These are phyloP conservation scores for Selenicereus undatus DNA, from an alignment of 148 eudicot genomes.

Conservation along the genomic window DNA sequence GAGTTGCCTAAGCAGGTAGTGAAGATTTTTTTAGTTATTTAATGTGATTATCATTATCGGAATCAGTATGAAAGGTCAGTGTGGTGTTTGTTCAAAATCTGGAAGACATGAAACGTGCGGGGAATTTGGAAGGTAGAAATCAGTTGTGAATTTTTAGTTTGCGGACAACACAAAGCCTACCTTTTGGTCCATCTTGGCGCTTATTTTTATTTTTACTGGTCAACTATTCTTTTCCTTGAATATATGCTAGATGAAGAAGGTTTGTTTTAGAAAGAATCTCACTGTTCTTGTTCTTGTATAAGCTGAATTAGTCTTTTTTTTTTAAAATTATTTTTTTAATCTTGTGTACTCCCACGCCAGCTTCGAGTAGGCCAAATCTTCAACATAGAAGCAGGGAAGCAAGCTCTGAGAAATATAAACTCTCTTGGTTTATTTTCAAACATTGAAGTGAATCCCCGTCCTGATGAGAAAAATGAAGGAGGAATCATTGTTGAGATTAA, in stretches of 20 bases:
- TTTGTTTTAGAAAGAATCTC: too few species aligned
- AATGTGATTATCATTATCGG: neutral
- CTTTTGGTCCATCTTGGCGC: neutral
- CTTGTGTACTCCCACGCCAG: constrained; percentile 37
- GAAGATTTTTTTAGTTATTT: neutral
- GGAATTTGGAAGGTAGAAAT: neutral
- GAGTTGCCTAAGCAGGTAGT: constrained; percentile 81
- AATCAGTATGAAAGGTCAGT: neutral
- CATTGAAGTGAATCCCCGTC: constrained; percentile 92
- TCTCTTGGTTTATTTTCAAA: constrained; percentile 86
- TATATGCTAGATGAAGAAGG: too few species aligned
- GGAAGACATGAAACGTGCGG: neutral
- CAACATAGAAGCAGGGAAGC: constrained; percentile 93
- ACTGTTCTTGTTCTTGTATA: too few species aligned
- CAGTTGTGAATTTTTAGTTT: neutral
- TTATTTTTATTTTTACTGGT: neutral
- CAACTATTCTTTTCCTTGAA: too few species aligned
- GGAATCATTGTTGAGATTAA: constrained; percentile 92
- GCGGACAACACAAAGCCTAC: neutral
- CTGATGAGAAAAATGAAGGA: constrained; percentile 93
- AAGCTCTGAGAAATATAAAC: constrained; percentile 90
- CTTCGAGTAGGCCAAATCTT: constrained; percentile 79
- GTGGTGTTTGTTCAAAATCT: neutral
- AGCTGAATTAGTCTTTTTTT: too few species aligned
- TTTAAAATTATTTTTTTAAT: too few species aligned